Evolutionary conservation across 2,329 filamentous ascomycete genomes (phyloP), one percentile per base, ranked within the genome.

Genomic region (Teratosphaeria zuluensis): DNA sequence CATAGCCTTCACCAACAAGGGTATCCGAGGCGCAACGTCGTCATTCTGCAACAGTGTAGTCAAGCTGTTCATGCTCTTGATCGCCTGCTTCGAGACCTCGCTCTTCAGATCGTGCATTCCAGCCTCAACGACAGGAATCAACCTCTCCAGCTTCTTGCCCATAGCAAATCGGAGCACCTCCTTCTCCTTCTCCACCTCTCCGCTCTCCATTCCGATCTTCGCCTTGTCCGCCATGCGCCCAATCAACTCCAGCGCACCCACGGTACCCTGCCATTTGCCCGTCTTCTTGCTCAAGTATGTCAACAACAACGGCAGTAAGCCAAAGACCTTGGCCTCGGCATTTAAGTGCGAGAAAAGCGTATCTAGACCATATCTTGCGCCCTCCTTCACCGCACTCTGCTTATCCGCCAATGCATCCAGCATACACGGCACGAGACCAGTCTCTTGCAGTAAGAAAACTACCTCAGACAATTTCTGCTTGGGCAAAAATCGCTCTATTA

Each of bases 31-130:
- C 28, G 88, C 87, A 58, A 99, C 92, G 74, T 99, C 94, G 77
- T 99, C 94, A 80, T 99, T 99, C 71, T 91, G 91, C 54, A 99
- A 83, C 16, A 99, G 84, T 8, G 87, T 88, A 2, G 91, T 95
- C 57, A 99, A 81, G 38, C 90, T 89, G 68, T 84, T 89, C 92
- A 99, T 97, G 54, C 92, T 90, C 75, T 89, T 87, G 70, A 89
- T 79, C n/a, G 94, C 86, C 77, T 95, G 89, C 79, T 96, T 97
- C 74, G 77, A 76, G 32, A 89, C 86, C 70, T 97, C 94, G 54
- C 79, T 71, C 81, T 99, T 99, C 72, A 99, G 81, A 73, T 99
- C 94, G 76, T 96, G 91, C 92, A 99, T 97, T 67, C 90, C 90
- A 57, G 80, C 81, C 76, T 97, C 94, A 59, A 95, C 91, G 51